Evolutionary conservation across 345 rosid species (phyloP).

Genomic region (Brassica juncea): DNA sequence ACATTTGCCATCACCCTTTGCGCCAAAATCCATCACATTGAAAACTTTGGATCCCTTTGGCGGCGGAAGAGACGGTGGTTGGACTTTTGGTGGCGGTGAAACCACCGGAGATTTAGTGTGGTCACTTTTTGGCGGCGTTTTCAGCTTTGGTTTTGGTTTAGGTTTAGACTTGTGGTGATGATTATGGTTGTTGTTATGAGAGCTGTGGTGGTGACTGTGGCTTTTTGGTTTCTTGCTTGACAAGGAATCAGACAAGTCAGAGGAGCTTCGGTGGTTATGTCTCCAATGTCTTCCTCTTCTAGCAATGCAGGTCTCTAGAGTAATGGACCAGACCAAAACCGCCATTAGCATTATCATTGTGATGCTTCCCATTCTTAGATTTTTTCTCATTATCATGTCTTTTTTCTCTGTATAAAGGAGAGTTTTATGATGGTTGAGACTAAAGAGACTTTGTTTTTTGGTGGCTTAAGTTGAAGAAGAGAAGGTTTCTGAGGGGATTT

Average conservation of each 20-base stretch:
- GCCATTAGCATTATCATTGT: constrained; percentile 58
- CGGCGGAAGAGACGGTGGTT: constrained; percentile 48
- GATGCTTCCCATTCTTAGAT: constrained; percentile 48
- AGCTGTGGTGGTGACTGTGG: constrained; percentile 39
- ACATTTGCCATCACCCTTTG: constrained; percentile 82
- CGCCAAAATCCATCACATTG: constrained; percentile 78
- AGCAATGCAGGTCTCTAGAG: constrained; percentile 73
- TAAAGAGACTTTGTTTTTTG: constrained; percentile 11
- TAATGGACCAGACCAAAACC: constrained; percentile 66
- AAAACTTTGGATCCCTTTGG: constrained; percentile 43
- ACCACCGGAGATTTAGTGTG: constrained; percentile 34
- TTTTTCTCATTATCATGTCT: constrained; percentile 43
- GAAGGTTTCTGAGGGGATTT: constrained; percentile 39
- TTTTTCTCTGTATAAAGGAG: constrained; percentile 15
- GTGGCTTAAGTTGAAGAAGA: constrained; percentile 18
- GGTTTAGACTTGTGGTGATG: constrained; percentile 47
- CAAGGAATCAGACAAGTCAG: constrained; percentile 46
- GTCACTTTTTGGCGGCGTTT: constrained; percentile 29
- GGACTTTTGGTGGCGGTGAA: constrained; percentile 43
- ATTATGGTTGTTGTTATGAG: constrained; percentile 28
- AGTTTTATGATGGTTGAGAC: constrained; percentile 13
- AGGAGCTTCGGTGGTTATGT: constrained; percentile 42
- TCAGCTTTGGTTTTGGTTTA: constrained; percentile 45
- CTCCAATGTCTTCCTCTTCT: constrained; percentile 87
- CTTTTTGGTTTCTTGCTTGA: constrained; percentile 58